Conservation (phyloP, 2,329 filamentous ascomycete species). For the Diaporthe sp. region DNA sequence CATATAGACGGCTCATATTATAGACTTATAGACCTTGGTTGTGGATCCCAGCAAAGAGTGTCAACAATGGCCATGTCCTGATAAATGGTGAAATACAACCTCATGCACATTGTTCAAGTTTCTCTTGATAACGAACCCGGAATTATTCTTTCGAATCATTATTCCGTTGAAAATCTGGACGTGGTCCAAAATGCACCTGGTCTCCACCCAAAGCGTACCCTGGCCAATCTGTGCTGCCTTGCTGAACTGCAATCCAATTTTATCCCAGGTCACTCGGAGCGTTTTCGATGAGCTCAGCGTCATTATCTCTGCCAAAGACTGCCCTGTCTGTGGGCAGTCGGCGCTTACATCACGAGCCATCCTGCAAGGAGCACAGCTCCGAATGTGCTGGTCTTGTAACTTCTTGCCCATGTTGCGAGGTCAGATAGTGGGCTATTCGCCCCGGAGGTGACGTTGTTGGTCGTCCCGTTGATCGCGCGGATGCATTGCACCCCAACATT, state of each 20-base stretch:
- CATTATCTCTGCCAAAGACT: not conserved
- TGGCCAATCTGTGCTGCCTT: not conserved
- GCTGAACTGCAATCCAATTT: not conserved
- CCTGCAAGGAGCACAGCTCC: not conserved
- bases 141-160: not conserved
- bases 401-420: not conserved
- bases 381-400: not conserved
- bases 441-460: constrained; percentile 17
- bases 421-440: not conserved
- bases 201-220: not conserved
- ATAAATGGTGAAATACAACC: not conserved
- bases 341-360: not conserved
- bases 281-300: no score
- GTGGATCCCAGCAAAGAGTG: not conserved
- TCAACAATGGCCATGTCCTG: not conserved
- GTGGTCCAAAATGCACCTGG: not conserved
- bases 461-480: constrained; percentile 27
- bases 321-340: not conserved
- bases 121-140: not conserved
- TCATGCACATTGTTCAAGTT: not conserved
- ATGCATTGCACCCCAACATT: constrained; percentile 30
- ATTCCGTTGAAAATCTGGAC: not conserved
- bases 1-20: not conserved
- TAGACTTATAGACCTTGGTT: not conserved
- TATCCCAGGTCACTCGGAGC: no score